Evolutionary conservation across 805 yeast genomes (phyloP).

Genomic region (Schizosaccharomyces octosporus): DNA sequence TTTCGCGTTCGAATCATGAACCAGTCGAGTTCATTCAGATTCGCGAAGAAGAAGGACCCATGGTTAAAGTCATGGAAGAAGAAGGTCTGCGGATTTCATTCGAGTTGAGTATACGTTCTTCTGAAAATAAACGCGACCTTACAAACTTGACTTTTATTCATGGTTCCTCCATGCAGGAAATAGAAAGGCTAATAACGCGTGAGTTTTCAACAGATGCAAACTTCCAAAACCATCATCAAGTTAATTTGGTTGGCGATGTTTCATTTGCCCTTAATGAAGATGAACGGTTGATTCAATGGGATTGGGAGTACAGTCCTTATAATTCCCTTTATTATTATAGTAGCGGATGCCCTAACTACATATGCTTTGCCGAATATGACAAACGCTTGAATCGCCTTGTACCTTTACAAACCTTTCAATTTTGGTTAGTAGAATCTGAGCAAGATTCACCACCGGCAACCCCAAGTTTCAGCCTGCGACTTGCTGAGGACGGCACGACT

Average conservation of each 20-base stretch:
- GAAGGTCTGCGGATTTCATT: neutral
- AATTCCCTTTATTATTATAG: neutral
- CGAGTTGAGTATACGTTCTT: neutral
- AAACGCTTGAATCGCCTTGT: neutral
- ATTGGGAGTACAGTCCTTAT: neutral
- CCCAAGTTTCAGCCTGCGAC: neutral
- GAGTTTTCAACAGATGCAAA: neutral
- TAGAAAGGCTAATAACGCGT: neutral
- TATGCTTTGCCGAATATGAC: neutral
- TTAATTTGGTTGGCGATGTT: neutral
- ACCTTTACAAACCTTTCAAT: neutral
- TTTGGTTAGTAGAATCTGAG: neutral
- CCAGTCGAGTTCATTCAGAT: neutral
- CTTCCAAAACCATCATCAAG: neutral
- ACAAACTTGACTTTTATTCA: neutral
- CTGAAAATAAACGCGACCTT: neutral
- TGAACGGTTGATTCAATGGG: neutral
- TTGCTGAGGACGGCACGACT: neutral
- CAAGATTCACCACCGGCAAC: neutral
- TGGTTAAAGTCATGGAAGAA: neutral
- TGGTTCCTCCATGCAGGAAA: neutral
- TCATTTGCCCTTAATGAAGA: neutral
- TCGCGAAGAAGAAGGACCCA: neutral
- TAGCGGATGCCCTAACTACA: neutral
- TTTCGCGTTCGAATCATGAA: neutral